Percentiles rank a stretch among this genome's conserved stretches.
Evolutionary conservation across 129 eudicot genomes (phyloP).

Genomic region (Smallanthus sonchifolius): DNA sequence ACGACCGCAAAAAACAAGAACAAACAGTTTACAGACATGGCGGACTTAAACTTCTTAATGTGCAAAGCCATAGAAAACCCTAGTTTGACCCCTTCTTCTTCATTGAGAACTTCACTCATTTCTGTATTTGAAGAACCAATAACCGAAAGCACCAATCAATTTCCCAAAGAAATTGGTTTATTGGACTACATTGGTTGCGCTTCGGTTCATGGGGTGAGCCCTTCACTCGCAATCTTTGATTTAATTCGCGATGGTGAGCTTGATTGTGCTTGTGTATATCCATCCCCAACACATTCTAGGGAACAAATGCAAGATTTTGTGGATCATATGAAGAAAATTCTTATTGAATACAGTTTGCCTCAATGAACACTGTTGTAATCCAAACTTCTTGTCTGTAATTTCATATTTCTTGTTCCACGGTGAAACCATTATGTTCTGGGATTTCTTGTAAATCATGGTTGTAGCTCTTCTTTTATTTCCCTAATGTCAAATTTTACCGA

Average conservation of each 20-base stretch:
- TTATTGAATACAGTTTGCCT: constrained; percentile 26
- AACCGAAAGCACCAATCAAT: constrained; percentile 36
- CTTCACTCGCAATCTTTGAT: constrained; percentile 81
- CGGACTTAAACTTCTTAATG: constrained; percentile 89
- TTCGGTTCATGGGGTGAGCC: constrained; percentile 86
- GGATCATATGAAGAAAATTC: constrained; percentile 59
- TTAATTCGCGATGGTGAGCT: constrained; percentile 59
- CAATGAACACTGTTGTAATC: constrained; percentile 20
- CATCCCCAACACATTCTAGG: constrained; percentile 81
- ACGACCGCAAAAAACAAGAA: constrained; percentile 56
- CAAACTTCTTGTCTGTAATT: background rate
- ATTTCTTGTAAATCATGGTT: too few species aligned
- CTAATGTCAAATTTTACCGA: too few species aligned
- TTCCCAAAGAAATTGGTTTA: constrained; percentile 42
- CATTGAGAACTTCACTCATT: constrained; percentile 74
- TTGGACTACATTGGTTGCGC: constrained; percentile 78
- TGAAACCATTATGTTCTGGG: too few species aligned
- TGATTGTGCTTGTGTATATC: constrained; percentile 83
- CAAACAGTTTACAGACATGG: constrained; percentile 89
- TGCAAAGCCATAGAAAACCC: constrained; percentile 95
- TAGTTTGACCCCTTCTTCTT: constrained; percentile 70
- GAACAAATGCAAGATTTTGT: constrained; percentile 77
- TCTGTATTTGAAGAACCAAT: constrained; percentile 80
- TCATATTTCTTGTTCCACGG: too few species aligned
- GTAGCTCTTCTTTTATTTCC: too few species aligned